These are phyloP conservation scores for Boletus pseudo-olivaceus DNA, from an alignment of 768 basidiomycete genomes.

Conservation along the genomic window DNA sequence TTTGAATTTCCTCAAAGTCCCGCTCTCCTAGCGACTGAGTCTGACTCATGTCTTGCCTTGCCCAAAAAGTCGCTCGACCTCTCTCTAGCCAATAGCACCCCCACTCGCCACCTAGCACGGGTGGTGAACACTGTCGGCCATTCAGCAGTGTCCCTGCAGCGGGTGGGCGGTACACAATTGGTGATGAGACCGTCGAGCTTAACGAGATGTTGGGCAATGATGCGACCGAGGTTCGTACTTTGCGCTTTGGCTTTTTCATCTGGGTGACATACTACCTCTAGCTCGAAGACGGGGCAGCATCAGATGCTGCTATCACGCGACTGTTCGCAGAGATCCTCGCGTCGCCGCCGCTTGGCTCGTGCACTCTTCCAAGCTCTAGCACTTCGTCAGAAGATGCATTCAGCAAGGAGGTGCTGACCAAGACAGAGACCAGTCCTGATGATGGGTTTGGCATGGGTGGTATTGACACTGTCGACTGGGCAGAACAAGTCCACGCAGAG, in stretches of 20 bases:
- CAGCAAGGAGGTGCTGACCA: conserved; percentile 25
- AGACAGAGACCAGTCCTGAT: conserved; percentile 6
- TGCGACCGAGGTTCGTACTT: conserved; percentile 35
- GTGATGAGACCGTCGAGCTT: conserved; percentile 23
- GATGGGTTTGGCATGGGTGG: conserved; percentile 17
- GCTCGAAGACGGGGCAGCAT: conserved; percentile 54
- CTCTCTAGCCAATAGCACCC: conserved; percentile 39
- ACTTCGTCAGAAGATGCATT: conserved; percentile 31
- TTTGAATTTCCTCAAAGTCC: conserved; percentile 38
- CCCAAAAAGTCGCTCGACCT: conserved; percentile 29
- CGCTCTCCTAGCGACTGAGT: conserved; percentile 33
- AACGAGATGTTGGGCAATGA: conserved; percentile 14
- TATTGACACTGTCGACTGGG: conserved; percentile 25
- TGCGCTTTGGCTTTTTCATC: conserved; percentile 15
- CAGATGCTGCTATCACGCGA: conserved; percentile 31
- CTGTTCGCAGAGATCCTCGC: conserved; percentile 35
- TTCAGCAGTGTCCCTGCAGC: conserved; percentile 84
- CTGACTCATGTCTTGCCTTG: conserved; percentile 28
- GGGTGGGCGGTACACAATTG: conserved; percentile 59
- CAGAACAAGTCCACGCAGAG: conserved; percentile 34
- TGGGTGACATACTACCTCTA: conserved; percentile 19
- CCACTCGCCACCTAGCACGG: conserved; percentile 99
- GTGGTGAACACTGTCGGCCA: conserved; percentile 71
- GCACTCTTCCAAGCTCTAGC: conserved; percentile 32
- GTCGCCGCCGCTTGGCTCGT: conserved; percentile 31